These are phyloP conservation scores for Aphanomyces astaci DNA, from an alignment of 352 stramenopile genomes.

Conservation along the genomic window DNA sequence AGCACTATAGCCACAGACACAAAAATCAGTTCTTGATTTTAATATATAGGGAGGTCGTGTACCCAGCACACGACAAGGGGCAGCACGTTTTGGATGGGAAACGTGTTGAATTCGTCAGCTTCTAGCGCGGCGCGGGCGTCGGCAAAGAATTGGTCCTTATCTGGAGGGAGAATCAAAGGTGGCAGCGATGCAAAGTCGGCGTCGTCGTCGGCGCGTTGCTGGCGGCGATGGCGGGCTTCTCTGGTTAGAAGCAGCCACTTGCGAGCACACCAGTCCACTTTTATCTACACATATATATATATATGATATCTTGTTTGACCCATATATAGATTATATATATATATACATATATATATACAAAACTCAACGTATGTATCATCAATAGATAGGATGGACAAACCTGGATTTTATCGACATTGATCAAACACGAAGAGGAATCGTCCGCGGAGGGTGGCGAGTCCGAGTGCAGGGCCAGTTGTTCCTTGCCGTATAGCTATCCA, in stretches of 20 bases:
- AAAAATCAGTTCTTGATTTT: neutral
- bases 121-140: constrained; percentile 1
- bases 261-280: neutral
- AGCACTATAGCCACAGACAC: constrained; percentile 22
- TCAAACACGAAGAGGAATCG: constrained; percentile 3
- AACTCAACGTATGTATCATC: too few species aligned
- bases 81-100: constrained; percentile 50
- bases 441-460: constrained; percentile 7
- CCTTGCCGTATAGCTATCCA: constrained; percentile 8
- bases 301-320: too few species aligned
- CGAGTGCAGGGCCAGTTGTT: neutral
- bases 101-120: constrained; percentile 32
- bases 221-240: constrained; percentile 41
- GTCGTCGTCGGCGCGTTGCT: constrained; percentile 42
- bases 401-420: constrained; percentile 1
- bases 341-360: too few species aligned
- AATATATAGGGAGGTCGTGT: neutral
- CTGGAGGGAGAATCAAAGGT: constrained; percentile 25
- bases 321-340: too few species aligned
- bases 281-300: too few species aligned
- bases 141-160: constrained; percentile 8
- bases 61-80: constrained; percentile 55
- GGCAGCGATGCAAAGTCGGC: constrained; percentile 58
- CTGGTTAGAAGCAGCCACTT: constrained; percentile 57
- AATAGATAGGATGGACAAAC: neutral